Evolutionary conservation across 768 basidiomycete genomes (phyloP).

Genomic region (Suillus clintonianus): DNA sequence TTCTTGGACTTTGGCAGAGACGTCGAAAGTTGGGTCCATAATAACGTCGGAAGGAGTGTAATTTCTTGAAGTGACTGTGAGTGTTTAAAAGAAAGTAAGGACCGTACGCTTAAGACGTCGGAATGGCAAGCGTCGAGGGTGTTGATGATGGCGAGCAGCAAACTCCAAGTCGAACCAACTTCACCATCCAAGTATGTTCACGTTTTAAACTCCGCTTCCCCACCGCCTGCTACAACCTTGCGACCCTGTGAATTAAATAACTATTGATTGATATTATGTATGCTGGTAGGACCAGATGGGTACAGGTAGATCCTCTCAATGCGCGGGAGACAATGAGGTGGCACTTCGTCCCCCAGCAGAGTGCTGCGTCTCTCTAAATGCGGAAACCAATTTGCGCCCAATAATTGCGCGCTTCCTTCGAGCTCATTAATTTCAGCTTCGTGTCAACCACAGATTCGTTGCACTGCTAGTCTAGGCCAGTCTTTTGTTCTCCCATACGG

Average conservation of each 20-base stretch:
- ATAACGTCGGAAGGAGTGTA: slow-evolving; percentile 34
- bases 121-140: slow-evolving; percentile 17
- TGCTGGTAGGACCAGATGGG: no score
- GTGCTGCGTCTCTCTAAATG: not conserved
- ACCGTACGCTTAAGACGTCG: slow-evolving; percentile 26
- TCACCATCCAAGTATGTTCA: slow-evolving; percentile 11
- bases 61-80: slow-evolving; percentile 35
- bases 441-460: not conserved
- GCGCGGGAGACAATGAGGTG: not conserved
- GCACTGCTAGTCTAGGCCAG: not conserved
- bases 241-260: not conserved
- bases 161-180: slow-evolving; percentile 15
- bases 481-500: not conserved
- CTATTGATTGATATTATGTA: no score
- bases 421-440: not conserved
- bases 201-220: slow-evolving; percentile 28
- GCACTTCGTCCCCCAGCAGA: not conserved
- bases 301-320: not conserved
- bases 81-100: slow-evolving; percentile 37
- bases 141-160: slow-evolving; percentile 28
- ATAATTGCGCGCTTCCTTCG: not conserved
- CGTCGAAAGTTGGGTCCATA: slow-evolving; percentile 42
- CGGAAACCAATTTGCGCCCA: not conserved
- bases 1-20: slow-evolving; percentile 28
- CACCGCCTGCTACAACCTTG: not conserved